Evolutionary conservation across 345 rosid species (phyloP), one percentile per base, ranked within the genome.

Genomic region (Anacardium occidentale): DNA sequence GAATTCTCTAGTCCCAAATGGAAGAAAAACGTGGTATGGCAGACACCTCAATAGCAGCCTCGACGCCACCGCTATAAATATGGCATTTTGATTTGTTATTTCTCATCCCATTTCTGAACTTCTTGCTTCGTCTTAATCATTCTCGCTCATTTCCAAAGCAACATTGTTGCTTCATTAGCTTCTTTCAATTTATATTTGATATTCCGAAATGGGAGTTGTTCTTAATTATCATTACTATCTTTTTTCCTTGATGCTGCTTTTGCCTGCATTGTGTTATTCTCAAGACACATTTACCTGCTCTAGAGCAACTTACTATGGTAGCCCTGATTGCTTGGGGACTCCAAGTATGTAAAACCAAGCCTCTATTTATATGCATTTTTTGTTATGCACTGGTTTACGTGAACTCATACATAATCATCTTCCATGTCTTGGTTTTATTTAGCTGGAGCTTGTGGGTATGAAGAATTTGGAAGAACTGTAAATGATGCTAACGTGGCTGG

Each of bases 381-480:
- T 12, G 26, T 69, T 71, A 47, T 54, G 62, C 34, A n/a, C 7
- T 29, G 34, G 14, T 48, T 40, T 20, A 51, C 9, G 64, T 24
- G 13, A 40, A 29, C 32, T 50, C 1, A 26, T 34, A 47, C 26
- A 64, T 29, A 7, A 12, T 47, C 24, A 14, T 60, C 3, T 29
- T 29, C 26, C 17, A 20, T n/a, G 25, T 14, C 12, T 7, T 10
- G 3, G 59, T 12, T 20, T 47, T 18, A 20, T 71, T 24, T 74
- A 94, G 98, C 72, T 72, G 97, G 98, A 74, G 94, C 92, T 64
- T 90, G 98, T 72, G 98, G 98, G 18, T 92, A 66, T 29, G 32
- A 3, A 29, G 32, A 29, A 29, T 84, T 81, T 75, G 97, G 97
- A 80, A 87, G 88, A 80, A 87, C 80, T 1, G 75, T 92, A 32